Percentiles rank a stretch among this genome's conserved stretches.
phyloP scores from a whole-genome alignment of 495 filamentous ascomycete genomes.

The Talaromyces nanjingensis region DNA sequence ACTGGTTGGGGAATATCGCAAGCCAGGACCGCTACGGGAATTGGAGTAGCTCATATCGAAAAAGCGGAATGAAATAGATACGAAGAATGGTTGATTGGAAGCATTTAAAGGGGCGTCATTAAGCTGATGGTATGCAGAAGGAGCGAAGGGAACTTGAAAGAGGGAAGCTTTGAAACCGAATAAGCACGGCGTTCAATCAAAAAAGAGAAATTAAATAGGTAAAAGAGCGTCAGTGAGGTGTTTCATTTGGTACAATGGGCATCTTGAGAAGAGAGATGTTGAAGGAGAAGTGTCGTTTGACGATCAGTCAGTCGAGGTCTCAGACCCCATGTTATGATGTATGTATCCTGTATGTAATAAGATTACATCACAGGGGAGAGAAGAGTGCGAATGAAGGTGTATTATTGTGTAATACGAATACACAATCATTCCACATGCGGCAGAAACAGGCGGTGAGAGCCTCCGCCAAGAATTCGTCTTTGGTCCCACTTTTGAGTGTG shows the following conservation, averaged over 20 bases:
- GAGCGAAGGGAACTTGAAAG: neutral
- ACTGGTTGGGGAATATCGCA: neutral
- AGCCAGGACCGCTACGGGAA: conserved; percentile 21
- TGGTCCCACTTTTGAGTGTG: neutral
- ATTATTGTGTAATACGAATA: neutral
- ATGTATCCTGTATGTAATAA: neutral
- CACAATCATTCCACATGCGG: neutral
- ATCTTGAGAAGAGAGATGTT: neutral
- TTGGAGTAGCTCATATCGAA: conserved; percentile 34
- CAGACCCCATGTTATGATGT: neutral
- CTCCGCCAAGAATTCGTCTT: neutral
- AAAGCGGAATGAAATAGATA: neutral
- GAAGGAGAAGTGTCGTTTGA: neutral
- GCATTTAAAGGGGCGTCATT: neutral
- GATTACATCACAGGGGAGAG: neutral
- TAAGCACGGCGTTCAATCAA: neutral
- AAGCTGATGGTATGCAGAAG: neutral
- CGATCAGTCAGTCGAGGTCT: neutral
- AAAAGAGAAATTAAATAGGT: neutral
- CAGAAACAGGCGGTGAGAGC: conserved; percentile 6
- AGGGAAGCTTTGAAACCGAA: neutral
- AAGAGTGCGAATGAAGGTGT: neutral
- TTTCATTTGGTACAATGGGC: neutral
- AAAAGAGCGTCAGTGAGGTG: neutral
- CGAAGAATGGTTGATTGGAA: neutral